Base-by-base conservation (phyloP, 805 yeast genomes). In the Suhomyces prunicola region DNA sequence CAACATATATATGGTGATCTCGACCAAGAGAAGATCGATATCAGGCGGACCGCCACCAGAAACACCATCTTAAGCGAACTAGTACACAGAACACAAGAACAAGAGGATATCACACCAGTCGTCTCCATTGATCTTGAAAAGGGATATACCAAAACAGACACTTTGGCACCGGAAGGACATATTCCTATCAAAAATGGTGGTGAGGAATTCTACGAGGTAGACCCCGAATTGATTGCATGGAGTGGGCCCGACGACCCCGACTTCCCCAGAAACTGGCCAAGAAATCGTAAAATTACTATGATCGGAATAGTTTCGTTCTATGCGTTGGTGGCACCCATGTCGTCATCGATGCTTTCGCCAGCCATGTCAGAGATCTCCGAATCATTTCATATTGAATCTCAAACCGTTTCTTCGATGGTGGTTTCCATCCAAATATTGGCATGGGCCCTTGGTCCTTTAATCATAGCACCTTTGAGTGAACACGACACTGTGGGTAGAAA, bases 171-270 rank as follows among this genome's bases (percentile, higher is more conserved):
- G 3, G 74, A 70, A 45, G 57, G 65, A n/a, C 53, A 68, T 3
- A 70, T 73, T 13, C 76, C 76, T 6, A 60, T 69, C 12, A 67
- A 65, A 44, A 64, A 71, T 48, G 79, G 74, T 51, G 88, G 88
- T 26, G 72, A 71, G 7, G 87, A 84, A 60, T 84, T 79, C 62
- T 69, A 70, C 31, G 63, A 66, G 5, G 67, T 82, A 8, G 89
- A 86, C 59, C 89, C 88, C 0, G 88, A 86, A 59, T 69, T 86
- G 47, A 84, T 86, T 9, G 79, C 88, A 1, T 86, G 89, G 89
- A 82, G 83, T 31, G 84, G 85, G 3, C 77, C 74, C 15, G 77
- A 80, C 50, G 91, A 86, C 60, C 83, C 85, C 0, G 69, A 67
- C 12, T 48, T 27, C 62, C 90, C 91, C n/a, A 69, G 87, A 53